phyloP scores from a whole-genome alignment of 257 asterid species.

The Nicotiana tomentosiformis region DNA sequence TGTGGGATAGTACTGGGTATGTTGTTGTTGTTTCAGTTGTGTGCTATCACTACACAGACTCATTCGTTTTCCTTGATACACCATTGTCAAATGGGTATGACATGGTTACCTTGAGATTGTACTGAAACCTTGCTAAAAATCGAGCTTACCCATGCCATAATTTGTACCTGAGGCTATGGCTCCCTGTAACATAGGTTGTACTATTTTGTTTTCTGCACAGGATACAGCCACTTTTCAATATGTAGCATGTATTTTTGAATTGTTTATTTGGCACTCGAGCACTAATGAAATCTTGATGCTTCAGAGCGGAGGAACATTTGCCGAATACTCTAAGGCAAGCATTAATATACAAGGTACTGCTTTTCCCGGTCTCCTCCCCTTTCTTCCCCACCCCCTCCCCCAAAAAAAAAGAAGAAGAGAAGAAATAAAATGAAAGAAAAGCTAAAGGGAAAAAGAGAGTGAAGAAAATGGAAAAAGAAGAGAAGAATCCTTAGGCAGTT shows the following conservation, averaged over 20 bases:
- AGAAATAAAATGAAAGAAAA: background rate
- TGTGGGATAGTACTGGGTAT: too few species aligned
- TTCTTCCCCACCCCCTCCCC: background rate
- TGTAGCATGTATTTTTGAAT: background rate
- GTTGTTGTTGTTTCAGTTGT: background rate
- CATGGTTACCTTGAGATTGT: background rate
- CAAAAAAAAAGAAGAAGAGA: background rate
- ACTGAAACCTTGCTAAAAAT: background rate
- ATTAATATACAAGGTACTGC: slow-evolving; percentile 71
- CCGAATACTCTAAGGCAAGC: slow-evolving; percentile 97
- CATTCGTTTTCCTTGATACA: background rate
- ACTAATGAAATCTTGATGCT: slow-evolving; percentile 24
- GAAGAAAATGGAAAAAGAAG: background rate
- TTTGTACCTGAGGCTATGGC: background rate
- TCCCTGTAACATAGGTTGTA: background rate
- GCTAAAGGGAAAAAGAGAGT: background rate
- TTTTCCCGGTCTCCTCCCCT: slow-evolving; percentile 1
- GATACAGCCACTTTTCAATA: background rate
- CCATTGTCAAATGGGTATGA: slow-evolving; percentile 4
- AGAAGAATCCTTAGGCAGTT: background rate
- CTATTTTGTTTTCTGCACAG: slow-evolving; percentile 3
- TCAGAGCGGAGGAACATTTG: slow-evolving; percentile 98
- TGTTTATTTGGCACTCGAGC: slow-evolving; percentile 10
- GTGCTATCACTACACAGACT: background rate
- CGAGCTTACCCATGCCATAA: background rate